Evolutionary conservation across 2,329 filamentous ascomycete genomes (phyloP).

Genomic region (Aspergillus luchuensis): DNA sequence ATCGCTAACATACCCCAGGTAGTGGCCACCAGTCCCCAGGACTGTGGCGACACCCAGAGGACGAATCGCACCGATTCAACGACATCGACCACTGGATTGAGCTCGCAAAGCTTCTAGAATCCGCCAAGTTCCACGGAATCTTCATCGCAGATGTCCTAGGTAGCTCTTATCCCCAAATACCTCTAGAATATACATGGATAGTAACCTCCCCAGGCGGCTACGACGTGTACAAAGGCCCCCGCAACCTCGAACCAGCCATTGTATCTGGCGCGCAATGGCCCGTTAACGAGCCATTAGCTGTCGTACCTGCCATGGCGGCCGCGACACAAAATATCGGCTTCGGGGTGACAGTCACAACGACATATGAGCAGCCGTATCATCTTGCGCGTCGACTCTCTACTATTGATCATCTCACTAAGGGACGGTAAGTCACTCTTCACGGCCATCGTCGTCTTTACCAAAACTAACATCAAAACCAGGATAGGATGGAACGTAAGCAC

Average conservation of each 20-base stretch:
- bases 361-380: constrained; percentile 70
- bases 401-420: constrained; percentile 66
- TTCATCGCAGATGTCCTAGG: constrained; percentile 68
- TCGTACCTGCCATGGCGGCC: constrained; percentile 68
- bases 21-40: constrained; percentile 59
- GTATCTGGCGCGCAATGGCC: constrained; percentile 68
- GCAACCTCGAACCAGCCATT: constrained; percentile 62
- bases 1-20: constrained; percentile 30
- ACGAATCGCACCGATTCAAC: constrained; percentile 64
- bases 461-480: constrained; percentile 29
- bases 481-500: constrained; percentile 58
- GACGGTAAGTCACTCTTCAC: constrained; percentile 45
- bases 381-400: constrained; percentile 66
- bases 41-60: constrained; percentile 65
- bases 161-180: constrained; percentile 13
- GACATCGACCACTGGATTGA: constrained; percentile 63
- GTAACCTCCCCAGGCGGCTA: constrained; percentile 55
- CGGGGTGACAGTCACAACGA: constrained; percentile 67
- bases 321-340: constrained; percentile 68
- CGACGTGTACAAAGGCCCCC: constrained; percentile 67
- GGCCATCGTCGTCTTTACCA: background rate
- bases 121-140: constrained; percentile 65
- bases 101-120: constrained; percentile 61
- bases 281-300: constrained; percentile 67
- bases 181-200: background rate